phyloP scores from a whole-genome alignment of 73 alveolate genomes.

The Blepharisma japonicum region DNA sequence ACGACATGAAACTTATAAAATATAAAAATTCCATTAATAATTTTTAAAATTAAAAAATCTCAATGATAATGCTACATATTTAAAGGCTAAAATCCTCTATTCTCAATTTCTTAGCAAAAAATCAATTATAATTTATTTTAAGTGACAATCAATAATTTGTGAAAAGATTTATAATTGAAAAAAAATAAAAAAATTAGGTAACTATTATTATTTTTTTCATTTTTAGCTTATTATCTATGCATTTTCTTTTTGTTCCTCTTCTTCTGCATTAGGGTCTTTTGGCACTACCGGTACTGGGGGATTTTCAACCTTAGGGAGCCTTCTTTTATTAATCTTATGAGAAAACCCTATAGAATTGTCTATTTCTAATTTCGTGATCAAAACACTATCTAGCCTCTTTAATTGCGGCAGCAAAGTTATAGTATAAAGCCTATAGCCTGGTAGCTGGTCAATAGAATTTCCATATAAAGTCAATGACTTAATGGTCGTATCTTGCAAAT shows the following conservation, averaged over 20 bases:
- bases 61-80: no score
- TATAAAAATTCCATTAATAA: no score
- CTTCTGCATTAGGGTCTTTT: slow-evolving; percentile 18
- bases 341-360: slow-evolving; percentile 45
- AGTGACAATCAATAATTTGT: no score
- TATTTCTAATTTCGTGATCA: slow-evolving; percentile 57
- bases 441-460: slow-evolving; percentile 82
- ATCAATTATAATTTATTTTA: no score
- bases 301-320: not conserved
- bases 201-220: no score
- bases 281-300: slow-evolving; percentile 4
- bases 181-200: no score
- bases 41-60: no score
- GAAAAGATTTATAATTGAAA: no score
- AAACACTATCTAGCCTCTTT: slow-evolving; percentile 64
- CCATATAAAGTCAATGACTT: slow-evolving; percentile 78
- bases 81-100: no score
- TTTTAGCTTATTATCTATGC: no score
- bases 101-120: no score
- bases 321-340: not conserved
- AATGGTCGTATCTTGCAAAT: slow-evolving; percentile 64
- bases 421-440: slow-evolving; percentile 81
- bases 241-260: slow-evolving; percentile 18
- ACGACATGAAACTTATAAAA: no score
- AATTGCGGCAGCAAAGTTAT: slow-evolving; percentile 64